Base-by-base conservation (phyloP, 768 basidiomycete species). In the Panaeolus papilionaceus region DNA sequence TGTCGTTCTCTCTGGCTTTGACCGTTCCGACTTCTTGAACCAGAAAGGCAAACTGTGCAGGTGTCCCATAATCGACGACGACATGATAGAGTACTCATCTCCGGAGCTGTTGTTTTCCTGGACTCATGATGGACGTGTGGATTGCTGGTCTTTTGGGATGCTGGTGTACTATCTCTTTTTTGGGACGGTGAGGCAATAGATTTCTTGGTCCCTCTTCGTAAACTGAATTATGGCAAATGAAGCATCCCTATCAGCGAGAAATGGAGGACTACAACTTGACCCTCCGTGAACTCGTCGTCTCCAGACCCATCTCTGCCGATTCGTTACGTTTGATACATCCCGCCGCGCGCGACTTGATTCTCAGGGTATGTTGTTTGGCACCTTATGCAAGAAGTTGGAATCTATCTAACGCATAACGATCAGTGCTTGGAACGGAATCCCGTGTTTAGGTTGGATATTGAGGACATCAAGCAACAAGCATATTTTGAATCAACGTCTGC, bases 361-460 rank as follows among this genome's bases (percentile, higher is more conserved):
- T 72, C 7, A 83, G 82, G 77, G 88, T 86, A 66, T 20, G 79
- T 42, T 6, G 12, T 47, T 44, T 11, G 5, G 28, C 40, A 10
- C 49, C 6, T 20, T 16, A 12, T 45, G 38, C n/a, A 12, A 39
- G 49, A 16, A 23, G 16, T 6, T 4, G 67, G 23, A 37, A 26
- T 6, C 37, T 44, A 12, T 40, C 44, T 71, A 62, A 51, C 69
- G 58, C 28, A 45, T 18, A 62, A 63, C 51, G 47, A 14, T 16
- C 72, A 89, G 88, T 89, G 88, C 67, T 73, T 89, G 18, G 84
- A 89, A 75, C 82, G 84, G 26, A 89, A 90, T 72, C 83, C 89
- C 14, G 74, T 78, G 3, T 70, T 85, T 28, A 84, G 88, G 40
- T 73, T 80, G 63, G 76, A 75, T 64, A 80, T 83, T 51, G 68